Conservation (phyloP, 2,329 filamentous ascomycete genomes). For the Cryoendolithus antarcticus region DNA sequence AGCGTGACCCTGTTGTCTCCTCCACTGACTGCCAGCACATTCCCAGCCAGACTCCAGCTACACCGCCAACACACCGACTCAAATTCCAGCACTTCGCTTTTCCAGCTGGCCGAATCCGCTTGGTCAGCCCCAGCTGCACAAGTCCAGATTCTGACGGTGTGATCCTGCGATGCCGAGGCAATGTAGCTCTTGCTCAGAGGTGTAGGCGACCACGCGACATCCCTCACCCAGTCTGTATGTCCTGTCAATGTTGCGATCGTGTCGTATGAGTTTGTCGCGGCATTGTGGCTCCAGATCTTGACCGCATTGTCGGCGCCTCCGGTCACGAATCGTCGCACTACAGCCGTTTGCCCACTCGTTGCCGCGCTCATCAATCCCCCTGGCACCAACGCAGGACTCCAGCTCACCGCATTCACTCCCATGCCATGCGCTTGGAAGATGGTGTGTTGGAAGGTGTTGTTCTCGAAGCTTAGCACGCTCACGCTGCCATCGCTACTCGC, state of each 20-base stretch:
- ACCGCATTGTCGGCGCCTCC: constrained; percentile 88
- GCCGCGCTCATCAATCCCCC: constrained; percentile 69
- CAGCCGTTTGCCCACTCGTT: constrained; percentile 26
- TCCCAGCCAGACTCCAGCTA: constrained; percentile 94
- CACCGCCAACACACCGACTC: constrained; percentile 89
- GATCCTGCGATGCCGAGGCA: constrained; percentile 87
- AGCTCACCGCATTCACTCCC: constrained; percentile 90
- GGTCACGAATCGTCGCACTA: constrained; percentile 74
- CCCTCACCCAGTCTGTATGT: constrained; percentile 92
- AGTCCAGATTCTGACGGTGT: constrained; percentile 96
- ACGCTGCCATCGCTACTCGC: constrained; percentile 90
- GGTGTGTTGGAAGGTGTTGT: constrained; percentile 81
- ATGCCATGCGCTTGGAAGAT: constrained; percentile 86
- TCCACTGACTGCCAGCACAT: constrained; percentile 85
- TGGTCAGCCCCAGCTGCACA: constrained; percentile 29
- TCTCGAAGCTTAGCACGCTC: constrained; percentile 90
- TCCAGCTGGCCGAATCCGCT: constrained; percentile 55
- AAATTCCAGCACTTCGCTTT: constrained; percentile 72
- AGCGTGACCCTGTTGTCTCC: constrained; percentile 93
- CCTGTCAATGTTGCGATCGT: constrained; percentile 54
- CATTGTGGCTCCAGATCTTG: constrained; percentile 82
- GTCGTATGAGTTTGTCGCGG: constrained; percentile 23
- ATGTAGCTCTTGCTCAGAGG: constrained; percentile 95
- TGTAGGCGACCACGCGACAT: constrained; percentile 93
- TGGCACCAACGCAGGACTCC: constrained; percentile 76